Evolutionary conservation across 2,329 filamentous ascomycete species (phyloP).

Genomic region (Lithohypha guttulata): DNA sequence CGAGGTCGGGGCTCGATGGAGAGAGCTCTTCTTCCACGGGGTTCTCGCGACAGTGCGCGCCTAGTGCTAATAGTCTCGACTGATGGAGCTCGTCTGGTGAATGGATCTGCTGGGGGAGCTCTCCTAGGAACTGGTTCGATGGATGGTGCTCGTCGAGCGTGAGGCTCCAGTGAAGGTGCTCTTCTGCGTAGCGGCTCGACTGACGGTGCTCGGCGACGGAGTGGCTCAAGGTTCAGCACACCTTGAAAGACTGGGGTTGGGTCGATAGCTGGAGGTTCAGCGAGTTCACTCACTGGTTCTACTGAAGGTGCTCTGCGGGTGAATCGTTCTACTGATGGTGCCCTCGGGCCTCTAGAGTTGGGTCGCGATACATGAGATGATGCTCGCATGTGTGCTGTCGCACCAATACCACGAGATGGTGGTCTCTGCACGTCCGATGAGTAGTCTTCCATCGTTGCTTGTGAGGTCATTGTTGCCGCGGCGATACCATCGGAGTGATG

Average conservation of each 20-base stretch:
- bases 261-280: neutral
- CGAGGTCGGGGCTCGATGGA: slow-evolving; percentile 1
- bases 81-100: neutral
- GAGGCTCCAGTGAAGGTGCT: slow-evolving; percentile 6
- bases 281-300: neutral
- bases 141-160: neutral
- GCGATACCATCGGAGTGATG: neutral
- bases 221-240: neutral
- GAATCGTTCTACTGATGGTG: slow-evolving; percentile 3
- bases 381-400: slow-evolving; percentile 7
- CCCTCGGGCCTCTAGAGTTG: slow-evolving; percentile 1
- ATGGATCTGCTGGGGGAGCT: neutral
- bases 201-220: slow-evolving; percentile 11
- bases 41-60: slow-evolving; percentile 1
- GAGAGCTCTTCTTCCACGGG: neutral
- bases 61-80: neutral
- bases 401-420: slow-evolving; percentile 1
- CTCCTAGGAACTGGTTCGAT: neutral
- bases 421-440: neutral
- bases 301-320: neutral
- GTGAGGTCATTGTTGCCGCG: neutral
- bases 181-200: slow-evolving; percentile 11
- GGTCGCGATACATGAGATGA: slow-evolving; percentile 3
- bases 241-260: neutral
- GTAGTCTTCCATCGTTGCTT: slow-evolving; percentile 1